Conservation (phyloP, 2,329 filamentous ascomycete genomes). For the Juglanconis juglandina region DNA sequence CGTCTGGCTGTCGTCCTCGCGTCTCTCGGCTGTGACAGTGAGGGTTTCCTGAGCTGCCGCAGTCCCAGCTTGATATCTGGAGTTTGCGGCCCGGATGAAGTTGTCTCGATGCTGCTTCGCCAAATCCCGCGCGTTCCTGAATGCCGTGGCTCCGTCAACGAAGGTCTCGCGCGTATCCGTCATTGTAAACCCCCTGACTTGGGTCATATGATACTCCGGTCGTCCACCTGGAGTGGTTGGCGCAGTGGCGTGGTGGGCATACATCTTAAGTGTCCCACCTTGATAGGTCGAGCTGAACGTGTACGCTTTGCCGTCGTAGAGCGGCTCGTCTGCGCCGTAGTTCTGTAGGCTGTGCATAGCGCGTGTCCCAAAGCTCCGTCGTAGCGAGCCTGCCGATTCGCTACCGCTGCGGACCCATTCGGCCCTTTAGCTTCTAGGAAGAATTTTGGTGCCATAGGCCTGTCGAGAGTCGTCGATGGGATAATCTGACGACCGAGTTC, state of each 20-base stretch:
- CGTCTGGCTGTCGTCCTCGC: slow-evolving; percentile 17
- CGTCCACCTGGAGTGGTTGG: slow-evolving; percentile 27
- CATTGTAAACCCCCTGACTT: slow-evolving; percentile 27
- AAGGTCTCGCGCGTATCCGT: slow-evolving; percentile 29
- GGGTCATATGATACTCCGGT: slow-evolving; percentile 40
- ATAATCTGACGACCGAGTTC: slow-evolving; percentile 29
- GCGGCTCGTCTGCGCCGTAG: slow-evolving; percentile 21
- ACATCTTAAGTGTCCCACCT: slow-evolving; percentile 34
- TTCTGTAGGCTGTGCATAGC: slow-evolving; percentile 28
- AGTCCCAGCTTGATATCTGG: slow-evolving; percentile 12
- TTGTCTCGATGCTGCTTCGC: not conserved
- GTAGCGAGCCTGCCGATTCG: slow-evolving; percentile 32
- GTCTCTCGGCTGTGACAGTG: slow-evolving; percentile 11
- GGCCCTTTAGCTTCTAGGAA: slow-evolving; percentile 38
- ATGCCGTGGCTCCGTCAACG: slow-evolving; percentile 33
- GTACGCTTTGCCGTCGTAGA: slow-evolving; percentile 38
- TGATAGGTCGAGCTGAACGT: slow-evolving; percentile 37
- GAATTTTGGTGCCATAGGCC: slow-evolving; percentile 37
- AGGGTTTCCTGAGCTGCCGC: not conserved
- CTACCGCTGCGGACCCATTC: slow-evolving; percentile 27
- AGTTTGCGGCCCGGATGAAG: slow-evolving; percentile 22
- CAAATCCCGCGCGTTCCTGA: slow-evolving; percentile 31
- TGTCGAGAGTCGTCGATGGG: slow-evolving; percentile 29
- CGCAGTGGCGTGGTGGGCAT: slow-evolving; percentile 33
- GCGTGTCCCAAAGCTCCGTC: slow-evolving; percentile 35